phyloP scores from a whole-genome alignment of 441 rosid genomes.

The Gossypium schwendimanii region DNA sequence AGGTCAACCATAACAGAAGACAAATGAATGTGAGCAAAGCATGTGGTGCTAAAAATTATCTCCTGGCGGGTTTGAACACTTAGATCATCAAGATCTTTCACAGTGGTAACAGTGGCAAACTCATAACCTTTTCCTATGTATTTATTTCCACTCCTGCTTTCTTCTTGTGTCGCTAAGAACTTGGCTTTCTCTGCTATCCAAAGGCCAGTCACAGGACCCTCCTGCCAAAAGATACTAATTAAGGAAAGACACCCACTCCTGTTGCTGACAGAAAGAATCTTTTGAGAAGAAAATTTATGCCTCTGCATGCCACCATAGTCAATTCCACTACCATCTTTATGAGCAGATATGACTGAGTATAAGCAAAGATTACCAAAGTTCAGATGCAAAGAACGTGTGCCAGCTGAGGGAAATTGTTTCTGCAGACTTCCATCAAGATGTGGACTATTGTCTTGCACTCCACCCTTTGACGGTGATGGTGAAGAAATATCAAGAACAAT shows the following conservation, averaged over 20 bases:
- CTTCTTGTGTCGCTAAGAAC: conserved; percentile 58
- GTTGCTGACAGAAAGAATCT: conserved; percentile 48
- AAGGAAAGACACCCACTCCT: conserved; percentile 43
- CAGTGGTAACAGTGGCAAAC: conserved; percentile 53
- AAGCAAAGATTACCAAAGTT: conserved; percentile 50
- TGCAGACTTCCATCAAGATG: conserved; percentile 21
- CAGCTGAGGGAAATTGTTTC: conserved; percentile 36
- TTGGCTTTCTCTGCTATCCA: conserved; percentile 77
- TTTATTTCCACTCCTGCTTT: conserved; percentile 40
- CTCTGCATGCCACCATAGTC: conserved; percentile 22
- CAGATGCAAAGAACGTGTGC: conserved; percentile 46
- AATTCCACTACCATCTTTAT: conserved; percentile 30
- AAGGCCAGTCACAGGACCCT: conserved; percentile 54
- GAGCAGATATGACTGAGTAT: conserved; percentile 50
- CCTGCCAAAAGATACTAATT: conserved; percentile 78
- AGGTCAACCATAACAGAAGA: conserved; percentile 43
- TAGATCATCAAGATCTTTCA: conserved; percentile 50
- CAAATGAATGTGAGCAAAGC: conserved; percentile 43
- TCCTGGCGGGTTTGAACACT: conserved; percentile 52
- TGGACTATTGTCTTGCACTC: conserved; percentile 28
- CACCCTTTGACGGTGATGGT: conserved; percentile 32
- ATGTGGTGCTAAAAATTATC: conserved; percentile 60
- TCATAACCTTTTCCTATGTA: conserved; percentile 51
- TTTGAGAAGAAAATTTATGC: conserved; percentile 40
- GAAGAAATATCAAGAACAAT: conserved; percentile 61